These are phyloP conservation scores for Claviceps citrina DNA, from an alignment of 2,329 filamentous ascomycete genomes.

Conservation along the genomic window DNA sequence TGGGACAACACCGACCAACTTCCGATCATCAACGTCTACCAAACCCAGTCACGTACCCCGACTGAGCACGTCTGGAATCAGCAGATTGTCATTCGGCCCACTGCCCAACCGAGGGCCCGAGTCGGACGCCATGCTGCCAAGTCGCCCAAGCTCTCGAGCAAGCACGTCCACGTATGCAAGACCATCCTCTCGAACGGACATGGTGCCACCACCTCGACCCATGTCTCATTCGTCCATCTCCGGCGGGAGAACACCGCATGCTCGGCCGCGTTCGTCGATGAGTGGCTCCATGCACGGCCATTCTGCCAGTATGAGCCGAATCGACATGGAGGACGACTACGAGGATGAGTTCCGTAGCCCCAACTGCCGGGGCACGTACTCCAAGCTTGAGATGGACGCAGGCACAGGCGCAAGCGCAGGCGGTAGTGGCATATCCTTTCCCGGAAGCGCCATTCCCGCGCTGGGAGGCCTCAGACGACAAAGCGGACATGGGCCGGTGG, in stretches of 20 bases:
- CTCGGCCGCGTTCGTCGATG: slow-evolving; percentile 56
- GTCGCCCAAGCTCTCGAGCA: slow-evolving; percentile 58
- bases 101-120: slow-evolving; percentile 41
- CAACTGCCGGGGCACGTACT: slow-evolving; percentile 39
- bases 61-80: slow-evolving; percentile 46
- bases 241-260: slow-evolving; percentile 48
- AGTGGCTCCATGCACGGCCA: slow-evolving; percentile 46
- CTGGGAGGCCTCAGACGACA: slow-evolving; percentile 27
- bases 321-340: slow-evolving; percentile 30
- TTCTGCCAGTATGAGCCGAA: slow-evolving; percentile 41
- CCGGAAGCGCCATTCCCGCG: slow-evolving; percentile 31
- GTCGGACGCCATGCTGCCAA: slow-evolving; percentile 33
- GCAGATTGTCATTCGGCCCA: slow-evolving; percentile 47
- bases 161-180: slow-evolving; percentile 42
- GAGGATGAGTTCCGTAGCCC: slow-evolving; percentile 32
- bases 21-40: slow-evolving; percentile 20
- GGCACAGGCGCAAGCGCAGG: too few species aligned
- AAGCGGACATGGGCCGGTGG: slow-evolving; percentile 27
- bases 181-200: slow-evolving; percentile 38
- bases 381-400: slow-evolving; percentile 29
- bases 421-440: slow-evolving; percentile 24
- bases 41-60: slow-evolving; percentile 38
- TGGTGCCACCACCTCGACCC: slow-evolving; percentile 40
- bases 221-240: slow-evolving; percentile 48
- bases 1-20: slow-evolving; percentile 33